These are phyloP conservation scores for Acorus gramineus DNA, from an alignment of 106 monocot species.

Conservation along the genomic window DNA sequence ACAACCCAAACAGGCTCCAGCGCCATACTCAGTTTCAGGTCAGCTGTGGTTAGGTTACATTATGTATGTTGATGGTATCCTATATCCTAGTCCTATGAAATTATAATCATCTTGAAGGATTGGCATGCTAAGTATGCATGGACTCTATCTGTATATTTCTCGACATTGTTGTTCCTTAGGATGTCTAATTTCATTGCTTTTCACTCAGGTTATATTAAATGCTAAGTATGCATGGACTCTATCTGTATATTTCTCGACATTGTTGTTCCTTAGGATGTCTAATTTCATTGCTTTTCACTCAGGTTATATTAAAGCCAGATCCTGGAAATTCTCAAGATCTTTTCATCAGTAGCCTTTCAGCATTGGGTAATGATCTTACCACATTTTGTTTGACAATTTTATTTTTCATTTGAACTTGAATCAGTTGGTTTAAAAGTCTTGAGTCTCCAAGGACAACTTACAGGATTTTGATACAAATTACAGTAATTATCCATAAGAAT, in stretches of 20 bases:
- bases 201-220: slow-evolving; percentile 88
- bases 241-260: too few species aligned
- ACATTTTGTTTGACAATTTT: not conserved
- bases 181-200: too few species aligned
- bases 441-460: too few species aligned
- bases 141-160: too few species aligned
- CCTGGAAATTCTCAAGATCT: slow-evolving; percentile 98
- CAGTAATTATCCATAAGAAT: too few species aligned
- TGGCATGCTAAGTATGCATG: slow-evolving; percentile 7
- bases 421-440: too few species aligned
- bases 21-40: slow-evolving; percentile 99
- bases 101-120: too few species aligned
- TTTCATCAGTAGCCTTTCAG: slow-evolving; percentile 77
- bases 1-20: slow-evolving; percentile 97
- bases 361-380: slow-evolving; percentile 48
- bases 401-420: not conserved
- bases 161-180: too few species aligned
- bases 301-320: slow-evolving; percentile 99
- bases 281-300: not conserved
- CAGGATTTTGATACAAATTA: too few species aligned
- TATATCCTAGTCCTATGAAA: too few species aligned
- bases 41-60: not conserved
- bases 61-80: not conserved
- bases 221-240: too few species aligned
- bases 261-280: too few species aligned